phyloP scores from a whole-genome alignment of 371 early-diverging fungal genomes.

The Apophysomyces ossiformis region DNA sequence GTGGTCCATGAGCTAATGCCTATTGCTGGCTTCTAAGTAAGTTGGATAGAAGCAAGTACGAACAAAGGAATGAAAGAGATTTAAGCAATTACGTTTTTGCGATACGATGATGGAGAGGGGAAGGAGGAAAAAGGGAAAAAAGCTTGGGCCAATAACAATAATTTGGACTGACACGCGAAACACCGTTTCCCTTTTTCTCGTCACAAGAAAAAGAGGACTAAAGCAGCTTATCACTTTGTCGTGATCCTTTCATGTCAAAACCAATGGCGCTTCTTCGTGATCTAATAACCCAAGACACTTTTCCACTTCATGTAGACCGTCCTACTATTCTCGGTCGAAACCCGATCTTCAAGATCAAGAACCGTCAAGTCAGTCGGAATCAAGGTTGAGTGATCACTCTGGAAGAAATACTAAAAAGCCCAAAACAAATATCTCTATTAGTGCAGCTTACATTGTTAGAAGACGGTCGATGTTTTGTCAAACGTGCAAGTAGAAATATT shows the following conservation, averaged over 20 bases:
- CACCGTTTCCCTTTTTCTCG: too few relatives aligned
- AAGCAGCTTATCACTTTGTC: too few relatives aligned
- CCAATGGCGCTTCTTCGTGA: background rate
- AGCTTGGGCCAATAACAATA: too few relatives aligned
- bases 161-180: too few relatives aligned
- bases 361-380: conserved; percentile 12
- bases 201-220: too few relatives aligned
- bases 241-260: too few relatives aligned
- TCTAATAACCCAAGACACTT: background rate
- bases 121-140: background rate
- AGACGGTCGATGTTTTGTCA: conserved; percentile 22
- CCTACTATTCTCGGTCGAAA: conserved; percentile 7
- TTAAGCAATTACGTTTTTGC: background rate
- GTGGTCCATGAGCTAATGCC: background rate
- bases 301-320: background rate
- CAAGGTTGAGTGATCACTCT: conserved; percentile 7
- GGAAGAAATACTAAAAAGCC: background rate
- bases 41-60: background rate
- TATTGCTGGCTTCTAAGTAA: background rate
- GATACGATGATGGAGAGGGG: background rate
- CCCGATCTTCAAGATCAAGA: background rate
- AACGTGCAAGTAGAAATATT: conserved; percentile 11
- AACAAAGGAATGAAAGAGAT: conserved; percentile 6
- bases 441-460: conserved; percentile 17
- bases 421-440: background rate